These are phyloP conservation scores for Podaxis pistillaris DNA, from an alignment of 768 basidiomycete species.

Conservation along the genomic window DNA sequence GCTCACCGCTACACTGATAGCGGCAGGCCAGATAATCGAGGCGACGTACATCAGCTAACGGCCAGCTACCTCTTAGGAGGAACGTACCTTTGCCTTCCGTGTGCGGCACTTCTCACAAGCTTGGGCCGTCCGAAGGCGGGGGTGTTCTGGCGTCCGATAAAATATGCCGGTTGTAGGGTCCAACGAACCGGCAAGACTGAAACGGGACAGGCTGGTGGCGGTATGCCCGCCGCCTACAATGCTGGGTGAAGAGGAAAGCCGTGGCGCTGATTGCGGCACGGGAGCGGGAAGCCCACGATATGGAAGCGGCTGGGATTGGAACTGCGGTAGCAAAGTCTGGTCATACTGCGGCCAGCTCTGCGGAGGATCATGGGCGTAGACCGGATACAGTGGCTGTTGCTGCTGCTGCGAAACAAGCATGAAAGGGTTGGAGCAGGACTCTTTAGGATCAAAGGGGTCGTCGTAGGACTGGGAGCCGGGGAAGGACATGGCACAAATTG, in stretches of 20 bases:
- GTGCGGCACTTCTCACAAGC: slow-evolving; percentile 75
- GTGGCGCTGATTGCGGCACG: slow-evolving; percentile 29
- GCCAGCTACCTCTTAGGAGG: background rate
- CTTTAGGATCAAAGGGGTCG: slow-evolving; percentile 4
- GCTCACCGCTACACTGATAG: slow-evolving; percentile 66
- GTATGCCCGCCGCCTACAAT: slow-evolving; percentile 14
- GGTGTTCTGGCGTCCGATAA: slow-evolving; percentile 61
- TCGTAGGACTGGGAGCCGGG: slow-evolving; percentile 6
- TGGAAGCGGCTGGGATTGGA: slow-evolving; percentile 18
- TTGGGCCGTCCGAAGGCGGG: slow-evolving; percentile 66
- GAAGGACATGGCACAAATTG: slow-evolving; percentile 8
- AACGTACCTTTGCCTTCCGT: slow-evolving; percentile 69
- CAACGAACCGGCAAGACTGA: slow-evolving; percentile 52
- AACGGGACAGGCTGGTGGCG: slow-evolving; percentile 12
- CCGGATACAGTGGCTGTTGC: slow-evolving; percentile 7
- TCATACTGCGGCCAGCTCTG: slow-evolving; percentile 30
- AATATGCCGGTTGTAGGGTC: slow-evolving; percentile 67
- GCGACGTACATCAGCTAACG: slow-evolving; percentile 1
- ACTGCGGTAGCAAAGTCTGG: slow-evolving; percentile 17
- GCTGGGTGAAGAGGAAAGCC: slow-evolving; percentile 27
- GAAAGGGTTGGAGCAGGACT: background rate
- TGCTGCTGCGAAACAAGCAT: slow-evolving; percentile 5
- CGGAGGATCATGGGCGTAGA: slow-evolving; percentile 14
- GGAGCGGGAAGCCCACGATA: slow-evolving; percentile 17
- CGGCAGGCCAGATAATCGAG: background rate